Conservation (phyloP, 495 filamentous ascomycete species). For the Daldinia caldariorum region DNA sequence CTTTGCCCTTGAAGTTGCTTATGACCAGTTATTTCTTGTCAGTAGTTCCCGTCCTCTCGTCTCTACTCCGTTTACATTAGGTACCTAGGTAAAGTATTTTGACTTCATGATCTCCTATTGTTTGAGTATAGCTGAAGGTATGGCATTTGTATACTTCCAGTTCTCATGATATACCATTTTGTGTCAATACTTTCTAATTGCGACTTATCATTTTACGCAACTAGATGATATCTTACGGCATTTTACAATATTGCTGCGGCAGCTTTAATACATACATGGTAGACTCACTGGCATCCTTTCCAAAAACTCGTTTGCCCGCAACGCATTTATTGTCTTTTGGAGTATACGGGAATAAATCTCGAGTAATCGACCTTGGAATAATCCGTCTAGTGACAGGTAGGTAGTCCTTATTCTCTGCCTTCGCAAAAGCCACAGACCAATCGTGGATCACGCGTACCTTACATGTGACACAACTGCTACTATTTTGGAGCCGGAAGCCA, state of each 20-base stretch:
- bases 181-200: not conserved
- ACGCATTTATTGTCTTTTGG: no score
- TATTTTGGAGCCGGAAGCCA: conserved; percentile 15
- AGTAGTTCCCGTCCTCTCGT: not conserved
- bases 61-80: not conserved
- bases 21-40: not conserved
- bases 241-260: not conserved
- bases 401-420: no score
- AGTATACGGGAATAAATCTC: no score
- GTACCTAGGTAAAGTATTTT: no score
- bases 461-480: conserved; percentile 15
- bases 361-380: no score
- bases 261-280: not conserved
- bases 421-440: conserved; percentile 11
- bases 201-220: not conserved
- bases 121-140: not conserved
- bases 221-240: not conserved
- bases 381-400: no score
- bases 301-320: no score
- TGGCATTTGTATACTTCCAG: not conserved
- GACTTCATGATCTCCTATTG: not conserved
- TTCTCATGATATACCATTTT: not conserved
- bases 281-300: not conserved
- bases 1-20: no score
- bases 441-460: conserved; percentile 30